Percentiles rank a stretch among this genome's conserved stretches.
Evolutionary conservation across 331 rosid genomes (phyloP).

Genomic region (Malus hybrid): DNA sequence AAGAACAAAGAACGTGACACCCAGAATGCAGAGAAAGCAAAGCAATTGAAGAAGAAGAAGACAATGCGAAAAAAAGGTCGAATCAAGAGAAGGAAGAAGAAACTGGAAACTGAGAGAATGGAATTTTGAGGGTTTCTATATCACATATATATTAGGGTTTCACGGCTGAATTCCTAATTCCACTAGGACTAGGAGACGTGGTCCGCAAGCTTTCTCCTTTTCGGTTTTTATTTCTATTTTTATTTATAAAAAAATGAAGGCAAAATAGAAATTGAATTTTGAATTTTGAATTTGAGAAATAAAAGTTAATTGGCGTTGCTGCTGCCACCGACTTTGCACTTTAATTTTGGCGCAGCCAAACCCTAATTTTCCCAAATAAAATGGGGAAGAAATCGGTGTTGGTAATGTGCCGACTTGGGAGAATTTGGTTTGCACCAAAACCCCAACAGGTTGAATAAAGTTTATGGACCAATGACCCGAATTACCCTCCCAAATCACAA

Average conservation of each 20-base stretch:
- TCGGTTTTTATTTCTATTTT: background rate
- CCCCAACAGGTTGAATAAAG: too few species aligned
- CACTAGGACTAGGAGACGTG: background rate
- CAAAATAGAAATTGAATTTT: background rate
- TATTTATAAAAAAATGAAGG: too few species aligned
- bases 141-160: background rate
- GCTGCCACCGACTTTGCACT: background rate
- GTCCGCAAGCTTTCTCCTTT: background rate
- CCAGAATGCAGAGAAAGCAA: background rate
- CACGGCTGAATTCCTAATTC: background rate
- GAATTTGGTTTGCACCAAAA: too few species aligned
- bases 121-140: background rate
- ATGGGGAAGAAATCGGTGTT: too few species aligned
- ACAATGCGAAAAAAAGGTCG: too few species aligned
- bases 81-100: background rate
- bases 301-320: background rate
- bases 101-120: background rate
- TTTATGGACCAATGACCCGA: too few species aligned
- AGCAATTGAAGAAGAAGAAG: too few species aligned
- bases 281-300: background rate
- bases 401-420: too few species aligned
- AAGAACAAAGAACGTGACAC: background rate
- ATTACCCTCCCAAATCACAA: too few species aligned
- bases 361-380: too few species aligned
- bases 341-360: too few species aligned